Evolutionary conservation across 768 basidiomycete species (phyloP).

Genomic region (Boletus tomentosulus): DNA sequence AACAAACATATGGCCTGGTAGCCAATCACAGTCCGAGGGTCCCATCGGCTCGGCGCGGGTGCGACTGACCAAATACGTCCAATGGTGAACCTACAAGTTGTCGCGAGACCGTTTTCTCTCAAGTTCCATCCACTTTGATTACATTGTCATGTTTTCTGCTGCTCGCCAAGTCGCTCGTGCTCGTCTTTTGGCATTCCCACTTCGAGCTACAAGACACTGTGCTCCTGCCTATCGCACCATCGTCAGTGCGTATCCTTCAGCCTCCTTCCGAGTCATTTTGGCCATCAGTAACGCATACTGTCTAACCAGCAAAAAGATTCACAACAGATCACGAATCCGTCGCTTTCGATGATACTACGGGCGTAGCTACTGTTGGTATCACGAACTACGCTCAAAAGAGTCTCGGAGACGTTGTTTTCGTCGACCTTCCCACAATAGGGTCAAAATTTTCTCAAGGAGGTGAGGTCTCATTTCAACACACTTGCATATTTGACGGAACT

Average conservation of each 20-base stretch:
- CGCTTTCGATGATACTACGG: conserved; percentile 69
- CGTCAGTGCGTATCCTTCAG: conserved; percentile 19
- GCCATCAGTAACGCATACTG: background rate
- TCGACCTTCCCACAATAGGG: conserved; percentile 76
- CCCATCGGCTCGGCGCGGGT: conserved; percentile 12
- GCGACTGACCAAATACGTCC: conserved; percentile 17
- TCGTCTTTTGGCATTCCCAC: conserved; percentile 4
- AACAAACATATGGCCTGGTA: conserved; percentile 7
- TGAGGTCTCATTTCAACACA: conserved; percentile 35
- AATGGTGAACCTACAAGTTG: background rate
- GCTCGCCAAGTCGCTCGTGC: conserved; percentile 13
- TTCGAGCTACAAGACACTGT: background rate
- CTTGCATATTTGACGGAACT: background rate
- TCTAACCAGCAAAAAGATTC: conserved; percentile 63
- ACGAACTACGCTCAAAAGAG: conserved; percentile 90
- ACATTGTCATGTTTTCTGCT: conserved; percentile 17
- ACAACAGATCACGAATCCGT: conserved; percentile 88
- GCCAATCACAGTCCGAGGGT: too few species aligned
- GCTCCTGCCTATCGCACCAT: conserved; percentile 14
- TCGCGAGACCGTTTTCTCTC: background rate
- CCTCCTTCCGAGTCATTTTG: background rate
- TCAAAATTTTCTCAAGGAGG: conserved; percentile 66
- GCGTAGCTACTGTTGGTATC: conserved; percentile 77
- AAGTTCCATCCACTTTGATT: background rate
- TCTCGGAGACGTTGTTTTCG: conserved; percentile 95